Base-by-base conservation (phyloP, 2,329 filamentous ascomycete species). In the Cryphonectria nitschkei region DNA sequence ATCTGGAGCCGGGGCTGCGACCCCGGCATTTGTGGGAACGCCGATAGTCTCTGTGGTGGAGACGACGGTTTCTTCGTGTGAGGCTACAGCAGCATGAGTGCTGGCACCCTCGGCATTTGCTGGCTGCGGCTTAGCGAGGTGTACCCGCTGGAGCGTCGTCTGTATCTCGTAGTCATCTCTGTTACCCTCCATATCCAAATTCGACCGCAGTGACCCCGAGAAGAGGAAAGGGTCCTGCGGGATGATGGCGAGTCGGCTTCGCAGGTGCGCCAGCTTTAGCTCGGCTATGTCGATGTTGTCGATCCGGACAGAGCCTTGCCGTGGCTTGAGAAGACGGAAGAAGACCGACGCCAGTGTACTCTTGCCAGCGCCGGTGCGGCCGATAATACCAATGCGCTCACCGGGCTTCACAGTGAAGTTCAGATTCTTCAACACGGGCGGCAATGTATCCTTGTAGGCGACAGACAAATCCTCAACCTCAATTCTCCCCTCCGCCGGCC, bases 171-270 rank as follows among this genome's bases (percentile, higher is more conserved):
- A 80, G 75, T 91, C 89, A 0, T 84, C 86, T 74, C 89, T 86
- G 73, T 87, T 83, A 73, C 84, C 83, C 78, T 91, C 90, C 2
- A 89, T 88, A 74, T 91, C 89, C 5, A 92, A 80, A 72, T 91
- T 92, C 65, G 83, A 86, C 61, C 89, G 83, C 66, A 91, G 84
- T 1, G 89, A 91, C 62, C 89, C 89, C 62, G 86, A 86, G 81
- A 91, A 91, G 2, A 92, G 81, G 1, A 89, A 90, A 0, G 89
- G 89, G 69, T 92, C 89, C 75, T 92, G 89, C 0, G 89, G 89
- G 67, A 92, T 91, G 75, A 91, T 91, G 46, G 87, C 86, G 3
- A 92, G 81, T 32, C 88, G 84, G 63, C 86, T 88, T 8, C 89
- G 84, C 11, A 92, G 81, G 75, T 90, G 86, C 61, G 86, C 83